Conservation (phyloP, 2,329 filamentous ascomycete genomes). For the Waltergamsia citrina region DNA sequence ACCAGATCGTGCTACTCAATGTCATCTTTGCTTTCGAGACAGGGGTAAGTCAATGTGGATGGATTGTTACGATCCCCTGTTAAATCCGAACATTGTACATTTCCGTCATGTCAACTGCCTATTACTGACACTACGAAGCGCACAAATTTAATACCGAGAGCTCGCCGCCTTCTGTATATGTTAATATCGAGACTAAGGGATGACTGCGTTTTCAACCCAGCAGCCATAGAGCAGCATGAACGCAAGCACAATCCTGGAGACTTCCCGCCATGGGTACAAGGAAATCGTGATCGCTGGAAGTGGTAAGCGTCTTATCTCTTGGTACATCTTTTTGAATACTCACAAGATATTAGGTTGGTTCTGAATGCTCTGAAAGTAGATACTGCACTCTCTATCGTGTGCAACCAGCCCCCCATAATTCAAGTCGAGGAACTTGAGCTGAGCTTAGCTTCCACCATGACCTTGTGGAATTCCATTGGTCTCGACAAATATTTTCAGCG, state of each 20-base stretch:
- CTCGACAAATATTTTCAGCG: constrained; percentile 25
- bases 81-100: too few relatives aligned
- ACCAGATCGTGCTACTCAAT: constrained; percentile 24
- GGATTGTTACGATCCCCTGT: too few relatives aligned
- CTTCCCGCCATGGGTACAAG: constrained; percentile 24
- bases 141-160: constrained; percentile 18
- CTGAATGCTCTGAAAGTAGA: constrained; percentile 27
- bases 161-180: constrained; percentile 21
- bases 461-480: constrained; percentile 25
- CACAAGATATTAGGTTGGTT: constrained; percentile 17
- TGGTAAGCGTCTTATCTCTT: background rate
- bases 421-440: constrained; percentile 26
- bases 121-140: constrained; percentile 14
- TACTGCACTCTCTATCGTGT: constrained; percentile 21
- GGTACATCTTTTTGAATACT: constrained; percentile 3
- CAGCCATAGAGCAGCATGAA: constrained; percentile 22
- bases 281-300: constrained; percentile 4
- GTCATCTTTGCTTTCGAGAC: constrained; percentile 28
- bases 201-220: constrained; percentile 22
- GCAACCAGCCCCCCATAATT: constrained; percentile 19
- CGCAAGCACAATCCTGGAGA: constrained; percentile 22
- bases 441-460: constrained; percentile 19
- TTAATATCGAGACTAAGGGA: constrained; percentile 23
- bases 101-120: too few relatives aligned
- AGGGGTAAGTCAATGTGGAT: constrained; percentile 14